phyloP scores from a whole-genome alignment of 2,329 filamentous ascomycete species.

The Trichoderma sp. region DNA sequence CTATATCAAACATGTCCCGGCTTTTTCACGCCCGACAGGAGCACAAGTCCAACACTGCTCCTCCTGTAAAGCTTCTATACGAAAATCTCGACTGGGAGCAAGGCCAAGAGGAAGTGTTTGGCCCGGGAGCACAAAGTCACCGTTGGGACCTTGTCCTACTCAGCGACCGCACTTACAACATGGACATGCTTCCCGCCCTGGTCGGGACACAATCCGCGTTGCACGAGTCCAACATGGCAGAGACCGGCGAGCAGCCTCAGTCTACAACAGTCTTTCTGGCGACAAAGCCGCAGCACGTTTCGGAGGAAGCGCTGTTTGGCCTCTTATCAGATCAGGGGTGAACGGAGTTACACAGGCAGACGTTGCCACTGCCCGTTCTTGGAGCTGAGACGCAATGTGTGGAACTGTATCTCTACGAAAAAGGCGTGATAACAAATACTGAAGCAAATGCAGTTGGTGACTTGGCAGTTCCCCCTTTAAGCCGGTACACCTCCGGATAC shows the following conservation, averaged over 20 bases:
- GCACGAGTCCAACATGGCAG: constrained; percentile 38
- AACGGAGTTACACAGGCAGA: constrained; percentile 41
- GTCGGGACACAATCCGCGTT: constrained; percentile 53
- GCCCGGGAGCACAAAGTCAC: constrained; percentile 36
- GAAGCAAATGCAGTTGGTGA: neutral
- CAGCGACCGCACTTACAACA: constrained; percentile 63
- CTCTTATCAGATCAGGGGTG: constrained; percentile 48
- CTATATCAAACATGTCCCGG: constrained; percentile 45
- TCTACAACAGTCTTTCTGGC: constrained; percentile 50
- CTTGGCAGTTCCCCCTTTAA: neutral
- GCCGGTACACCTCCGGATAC: neutral
- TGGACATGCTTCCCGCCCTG: constrained; percentile 53
- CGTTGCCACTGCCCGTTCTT: constrained; percentile 47
- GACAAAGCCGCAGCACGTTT: constrained; percentile 56
- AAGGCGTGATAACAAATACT: constrained; percentile 28
- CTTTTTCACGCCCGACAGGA: constrained; percentile 23
- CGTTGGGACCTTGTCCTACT: constrained; percentile 55
- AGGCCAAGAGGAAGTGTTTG: constrained; percentile 46
- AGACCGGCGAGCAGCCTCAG: constrained; percentile 23
- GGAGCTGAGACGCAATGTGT: constrained; percentile 45
- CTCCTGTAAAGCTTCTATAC: constrained; percentile 40
- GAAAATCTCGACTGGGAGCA: constrained; percentile 59
- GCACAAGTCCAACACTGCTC: neutral
- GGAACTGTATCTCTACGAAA: constrained; percentile 52
- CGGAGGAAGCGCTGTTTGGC: constrained; percentile 49